phyloP scores from a whole-genome alignment of 139 green algal species.

The Coelastrella sp. region DNA sequence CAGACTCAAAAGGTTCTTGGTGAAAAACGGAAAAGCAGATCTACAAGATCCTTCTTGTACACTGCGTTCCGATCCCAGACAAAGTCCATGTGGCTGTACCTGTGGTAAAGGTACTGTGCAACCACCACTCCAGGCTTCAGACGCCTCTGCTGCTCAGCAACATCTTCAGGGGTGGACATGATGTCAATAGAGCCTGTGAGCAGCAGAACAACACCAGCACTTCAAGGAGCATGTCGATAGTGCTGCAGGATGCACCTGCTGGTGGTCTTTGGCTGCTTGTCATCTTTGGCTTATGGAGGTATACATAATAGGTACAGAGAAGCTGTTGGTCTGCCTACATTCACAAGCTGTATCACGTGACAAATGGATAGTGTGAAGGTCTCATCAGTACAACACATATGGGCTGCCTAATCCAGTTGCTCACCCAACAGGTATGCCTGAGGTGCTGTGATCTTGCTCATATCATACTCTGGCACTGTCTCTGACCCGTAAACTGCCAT shows the following conservation, averaged over 20 bases:
- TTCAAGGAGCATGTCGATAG: background rate
- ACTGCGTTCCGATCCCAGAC: conserved; percentile 36
- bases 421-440: conserved; percentile 59
- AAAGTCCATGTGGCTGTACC: conserved; percentile 40
- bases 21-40: conserved; percentile 20
- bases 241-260: background rate
- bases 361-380: too few species aligned
- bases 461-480: conserved; percentile 59
- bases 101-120: conserved; percentile 12
- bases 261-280: too few species aligned
- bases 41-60: conserved; percentile 37
- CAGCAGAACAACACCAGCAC: background rate
- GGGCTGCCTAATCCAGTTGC: too few species aligned
- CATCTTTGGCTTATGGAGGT: too few species aligned
- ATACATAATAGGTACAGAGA: too few species aligned
- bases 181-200: conserved; percentile 13
- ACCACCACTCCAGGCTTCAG: background rate
- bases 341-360: too few species aligned
- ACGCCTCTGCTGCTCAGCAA: conserved; percentile 24
- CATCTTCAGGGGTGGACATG: conserved; percentile 36
- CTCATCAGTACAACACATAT: too few species aligned
- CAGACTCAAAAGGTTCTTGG: conserved; percentile 27
- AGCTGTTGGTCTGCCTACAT: too few species aligned
- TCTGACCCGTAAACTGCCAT: conserved; percentile 55
- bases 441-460: conserved; percentile 50